Evolutionary conservation across 2,329 filamentous ascomycete species (phyloP), one percentile per base, ranked within the genome.

Genomic region (Talaromyces sp.): DNA sequence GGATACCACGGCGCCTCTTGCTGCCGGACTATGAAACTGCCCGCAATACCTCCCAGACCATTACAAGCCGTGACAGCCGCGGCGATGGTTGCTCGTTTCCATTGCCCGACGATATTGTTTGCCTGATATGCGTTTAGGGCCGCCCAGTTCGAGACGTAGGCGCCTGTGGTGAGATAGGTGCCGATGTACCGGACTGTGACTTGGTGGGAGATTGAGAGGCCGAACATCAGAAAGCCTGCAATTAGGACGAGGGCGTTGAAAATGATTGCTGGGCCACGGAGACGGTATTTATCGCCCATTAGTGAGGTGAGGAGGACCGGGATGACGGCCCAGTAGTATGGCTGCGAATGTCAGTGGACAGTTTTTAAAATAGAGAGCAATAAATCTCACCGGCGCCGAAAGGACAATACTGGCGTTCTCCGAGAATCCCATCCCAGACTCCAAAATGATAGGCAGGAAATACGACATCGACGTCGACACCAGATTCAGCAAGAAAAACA

Each of bases 91-190:
- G 83, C 86, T 35, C 87, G 79, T 74, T 88, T 89, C 87, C 87
- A 89, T 70, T 89, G 87, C 0, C 85, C 85, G 0, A 83, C 80
- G 48, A 88, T 81, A 67, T 88, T 90, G 72, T 88, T 89, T 16
- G 84, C 83, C 71, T 87, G 83, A 68, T 87, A 88, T 0, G 86
- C 83, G 61, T 85, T 87, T 67, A 90, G 77, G 0, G 87, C 88
- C 0, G 88, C 87, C 87, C 88, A 90, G 68, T 90, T 90, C 3
- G 84, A 86, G 3, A 90, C 82, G 68, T 90, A 90, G 0, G 88
- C 87, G 0, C 88, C 88, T 0, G 88, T 90, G 0, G 87, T 87
- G 1, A 90, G 80, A 73, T 84, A 89, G 0, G 86, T 87, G 9
- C 88, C 88, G 35, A 88, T 78, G 67, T 90, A 90, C 57, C 88